phyloP scores from a whole-genome alignment of 2,329 filamentous ascomycete genomes.

The Neofusicoccum ribis region DNA sequence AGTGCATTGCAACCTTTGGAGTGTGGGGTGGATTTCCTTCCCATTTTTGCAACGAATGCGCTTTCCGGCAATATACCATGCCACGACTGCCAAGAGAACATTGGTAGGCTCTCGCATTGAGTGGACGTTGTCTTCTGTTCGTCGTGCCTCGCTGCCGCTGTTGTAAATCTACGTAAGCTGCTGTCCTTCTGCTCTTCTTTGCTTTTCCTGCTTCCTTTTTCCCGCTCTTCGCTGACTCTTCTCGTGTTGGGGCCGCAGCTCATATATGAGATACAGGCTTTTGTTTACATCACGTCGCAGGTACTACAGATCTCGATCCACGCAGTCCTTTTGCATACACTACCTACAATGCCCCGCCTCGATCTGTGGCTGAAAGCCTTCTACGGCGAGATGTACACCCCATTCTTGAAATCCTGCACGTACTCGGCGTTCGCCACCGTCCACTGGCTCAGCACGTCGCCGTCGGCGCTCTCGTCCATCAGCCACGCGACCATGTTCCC shows the following conservation, averaged over 20 bases:
- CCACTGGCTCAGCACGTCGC: not conserved
- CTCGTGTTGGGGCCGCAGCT: not conserved
- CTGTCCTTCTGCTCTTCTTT: too few relatives aligned
- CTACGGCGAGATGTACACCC: not conserved
- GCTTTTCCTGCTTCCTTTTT: too few relatives aligned
- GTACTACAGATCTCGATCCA: not conserved
- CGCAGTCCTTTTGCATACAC: not conserved
- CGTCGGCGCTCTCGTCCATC: not conserved
- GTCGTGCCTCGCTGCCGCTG: too few relatives aligned
- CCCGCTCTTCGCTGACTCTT: not conserved
- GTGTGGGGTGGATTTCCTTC: too few relatives aligned
- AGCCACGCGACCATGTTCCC: constrained; percentile 18
- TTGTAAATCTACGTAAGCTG: too few relatives aligned
- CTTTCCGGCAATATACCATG: too few relatives aligned
- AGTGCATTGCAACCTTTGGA: not conserved
- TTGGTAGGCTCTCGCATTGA: too few relatives aligned
- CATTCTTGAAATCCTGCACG: not conserved
- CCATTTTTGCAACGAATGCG: too few relatives aligned
- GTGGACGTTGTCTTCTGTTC: too few relatives aligned
- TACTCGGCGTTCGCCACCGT: not conserved
- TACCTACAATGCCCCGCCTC: not conserved
- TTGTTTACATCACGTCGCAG: not conserved
- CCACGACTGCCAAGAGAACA: too few relatives aligned
- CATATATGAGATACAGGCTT: not conserved
- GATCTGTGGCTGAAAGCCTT: not conserved